A percentile compares a stretch with the other conserved stretches of the same genome.
phyloP scores from a whole-genome alignment of 164 flowering plant genomes.

The Vitis labrusca region DNA sequence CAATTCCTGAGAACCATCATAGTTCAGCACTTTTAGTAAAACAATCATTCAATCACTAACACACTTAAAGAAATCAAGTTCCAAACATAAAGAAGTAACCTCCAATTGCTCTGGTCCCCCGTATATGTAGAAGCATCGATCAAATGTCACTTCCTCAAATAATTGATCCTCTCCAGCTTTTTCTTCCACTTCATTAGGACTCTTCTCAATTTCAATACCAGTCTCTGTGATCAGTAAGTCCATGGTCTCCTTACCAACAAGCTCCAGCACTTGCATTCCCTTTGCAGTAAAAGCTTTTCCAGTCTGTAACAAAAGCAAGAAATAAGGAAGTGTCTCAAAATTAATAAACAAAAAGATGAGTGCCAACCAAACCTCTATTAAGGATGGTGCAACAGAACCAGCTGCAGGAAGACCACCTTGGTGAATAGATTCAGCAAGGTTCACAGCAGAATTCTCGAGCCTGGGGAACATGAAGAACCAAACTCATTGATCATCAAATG shows the following conservation, averaged over 20 bases:
- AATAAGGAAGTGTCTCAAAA: slow-evolving; percentile 11
- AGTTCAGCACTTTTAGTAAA: slow-evolving; percentile 5
- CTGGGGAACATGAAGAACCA: slow-evolving; percentile 32
- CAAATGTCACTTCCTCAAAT: slow-evolving; percentile 84
- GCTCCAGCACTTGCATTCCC: slow-evolving; percentile 92
- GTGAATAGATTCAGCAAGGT: slow-evolving; percentile 73
- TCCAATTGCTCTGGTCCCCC: slow-evolving; percentile 99
- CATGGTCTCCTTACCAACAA: slow-evolving; percentile 94
- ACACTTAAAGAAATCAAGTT: slow-evolving; percentile 1
- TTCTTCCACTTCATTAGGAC: slow-evolving; percentile 29
- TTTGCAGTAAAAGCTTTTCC: slow-evolving; percentile 91
- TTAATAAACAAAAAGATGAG: slow-evolving; percentile 6
- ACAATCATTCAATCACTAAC: background rate
- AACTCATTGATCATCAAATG: background rate
- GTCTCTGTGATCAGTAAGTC: slow-evolving; percentile 84
- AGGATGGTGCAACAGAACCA: slow-evolving; percentile 75
- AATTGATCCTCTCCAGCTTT: slow-evolving; percentile 62
- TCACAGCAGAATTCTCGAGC: slow-evolving; percentile 80
- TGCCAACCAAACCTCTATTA: slow-evolving; percentile 59
- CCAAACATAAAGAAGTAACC: slow-evolving; percentile 44
- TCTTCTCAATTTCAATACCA: slow-evolving; percentile 78
- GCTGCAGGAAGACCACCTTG: slow-evolving; percentile 57
- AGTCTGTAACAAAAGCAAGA: slow-evolving; percentile 43
- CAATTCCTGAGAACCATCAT: slow-evolving; percentile 60
- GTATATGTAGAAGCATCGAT: slow-evolving; percentile 94